Conservation (phyloP, 2,329 filamentous ascomycete species). For the Oidium heveae region DNA sequence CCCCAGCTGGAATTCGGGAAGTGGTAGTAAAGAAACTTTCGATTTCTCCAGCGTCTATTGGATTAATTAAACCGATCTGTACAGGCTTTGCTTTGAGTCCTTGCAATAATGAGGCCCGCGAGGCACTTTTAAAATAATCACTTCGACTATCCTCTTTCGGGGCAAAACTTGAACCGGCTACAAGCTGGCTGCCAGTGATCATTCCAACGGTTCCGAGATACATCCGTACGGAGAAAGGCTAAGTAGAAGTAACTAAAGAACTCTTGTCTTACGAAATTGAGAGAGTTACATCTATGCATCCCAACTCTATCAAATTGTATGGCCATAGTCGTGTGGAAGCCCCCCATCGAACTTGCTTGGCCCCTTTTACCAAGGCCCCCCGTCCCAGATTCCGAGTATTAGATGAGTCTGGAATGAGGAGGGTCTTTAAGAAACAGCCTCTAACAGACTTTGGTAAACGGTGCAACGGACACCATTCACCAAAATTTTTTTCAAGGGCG, state of each 20-base stretch:
- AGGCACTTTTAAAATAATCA: constrained; percentile 3
- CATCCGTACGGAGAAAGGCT: neutral
- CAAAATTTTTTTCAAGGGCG: neutral
- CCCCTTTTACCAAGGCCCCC: constrained; percentile 1
- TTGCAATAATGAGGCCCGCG: constrained; percentile 2
- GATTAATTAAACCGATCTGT: neutral
- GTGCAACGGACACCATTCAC: neutral
- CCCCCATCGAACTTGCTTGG: constrained; percentile 1
- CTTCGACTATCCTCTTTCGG: neutral
- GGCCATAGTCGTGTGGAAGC: neutral
- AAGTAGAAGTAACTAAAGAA: neutral
- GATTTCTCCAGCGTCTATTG: neutral
- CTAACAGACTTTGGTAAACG: neutral
- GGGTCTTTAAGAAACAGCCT: neutral
- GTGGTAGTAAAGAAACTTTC: neutral
- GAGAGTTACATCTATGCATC: neutral
- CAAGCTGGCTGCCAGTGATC: neutral
- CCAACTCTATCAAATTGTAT: neutral
- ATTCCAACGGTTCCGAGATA: neutral
- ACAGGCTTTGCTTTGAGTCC: neutral
- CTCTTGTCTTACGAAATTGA: neutral
- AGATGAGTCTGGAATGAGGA: neutral
- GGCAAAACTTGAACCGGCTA: neutral
- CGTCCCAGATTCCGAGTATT: neutral
- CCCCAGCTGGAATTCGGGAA: neutral